Conservation (phyloP, 306 rosid genomes). For the Pyrus communis region DNA sequence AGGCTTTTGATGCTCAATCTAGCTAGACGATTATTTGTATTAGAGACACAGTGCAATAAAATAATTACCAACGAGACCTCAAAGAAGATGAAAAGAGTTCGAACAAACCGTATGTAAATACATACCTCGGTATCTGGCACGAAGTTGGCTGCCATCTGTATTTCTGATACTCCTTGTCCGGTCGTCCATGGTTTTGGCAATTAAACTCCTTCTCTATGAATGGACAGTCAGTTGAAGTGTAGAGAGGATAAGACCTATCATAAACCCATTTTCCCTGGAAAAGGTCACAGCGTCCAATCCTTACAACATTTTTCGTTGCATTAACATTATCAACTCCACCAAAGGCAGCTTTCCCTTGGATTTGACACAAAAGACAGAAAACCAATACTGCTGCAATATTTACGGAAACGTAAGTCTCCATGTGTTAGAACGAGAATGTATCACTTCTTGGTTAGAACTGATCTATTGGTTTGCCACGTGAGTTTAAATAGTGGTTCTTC, state of each 20-base stretch:
- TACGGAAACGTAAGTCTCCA: not conserved
- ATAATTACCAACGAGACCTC: no score
- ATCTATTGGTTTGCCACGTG: no score
- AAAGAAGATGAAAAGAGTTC: not conserved
- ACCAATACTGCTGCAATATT: not conserved
- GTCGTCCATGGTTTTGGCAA: conserved; percentile 18
- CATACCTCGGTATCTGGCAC: conserved; percentile 6
- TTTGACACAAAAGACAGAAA: not conserved
- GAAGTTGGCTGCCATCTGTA: conserved; percentile 17
- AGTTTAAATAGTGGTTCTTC: not conserved
- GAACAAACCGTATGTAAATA: not conserved
- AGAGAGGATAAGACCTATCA: conserved; percentile 13
- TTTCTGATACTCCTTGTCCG: conserved; percentile 11
- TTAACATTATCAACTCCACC: not conserved
- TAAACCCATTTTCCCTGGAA: conserved; percentile 18
- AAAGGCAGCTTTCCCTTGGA: not conserved
- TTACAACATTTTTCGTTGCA: not conserved
- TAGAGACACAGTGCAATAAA: not conserved
- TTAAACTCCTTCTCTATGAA: conserved; percentile 6
- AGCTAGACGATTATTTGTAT: not conserved
- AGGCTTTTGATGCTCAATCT: no score
- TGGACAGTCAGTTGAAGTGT: conserved; percentile 8
- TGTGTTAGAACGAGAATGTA: not conserved
- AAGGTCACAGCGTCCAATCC: not conserved
- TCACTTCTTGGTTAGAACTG: no score